Base-by-base conservation (phyloP, 345 rosid genomes). In the Garcia nutans region DNA sequence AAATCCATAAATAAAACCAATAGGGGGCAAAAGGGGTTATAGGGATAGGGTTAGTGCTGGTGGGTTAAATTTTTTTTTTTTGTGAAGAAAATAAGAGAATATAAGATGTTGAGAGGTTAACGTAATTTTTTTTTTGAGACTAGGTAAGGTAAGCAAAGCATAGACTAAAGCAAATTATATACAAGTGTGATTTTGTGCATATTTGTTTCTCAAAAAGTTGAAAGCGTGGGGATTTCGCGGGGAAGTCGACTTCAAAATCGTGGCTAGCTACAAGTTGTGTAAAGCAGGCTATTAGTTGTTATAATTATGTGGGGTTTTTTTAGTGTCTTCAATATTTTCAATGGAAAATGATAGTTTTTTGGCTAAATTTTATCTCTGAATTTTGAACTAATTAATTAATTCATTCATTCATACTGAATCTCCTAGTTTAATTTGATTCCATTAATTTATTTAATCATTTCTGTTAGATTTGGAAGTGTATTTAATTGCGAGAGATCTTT, bases 151-250 rank as follows among this genome's bases (percentile, higher is more conserved):
- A 17, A 65, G 54, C 59, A 47, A 1, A 28, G n/a, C n/a, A n/a
- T n/a, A n/a, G n/a, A n/a, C 45, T 10, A 6, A 45, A 20, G 77
- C 7, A 54, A 68, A 55, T 67, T n/a, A 19, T 64, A 61, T 22
- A 52, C 47, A 69, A 69, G 75, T 16, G 10, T 3, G 61, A 70
- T 76, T 70, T 24, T 13, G 31, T 3, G 37, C 37, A 33, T 33
- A 33, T 33, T 33, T 33, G 37, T 49, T 69, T 47, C 73, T 50
- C 20, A 68, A 10, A 65, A 77, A 50, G 24, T 62, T 45, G 74
- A 84, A 85, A 66, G 88, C 90, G 89, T 82, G 93, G 91, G 81
- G 70, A 79, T 31, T 72, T 86, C 91, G 93, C 78, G 79, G 83
- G 75, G 59, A 33, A 54, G 73, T 33, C 69, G 22, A 23, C 72